phyloP scores from a whole-genome alignment of 495 filamentous ascomycete genomes.

The Diplogelasinospora grovesii region DNA sequence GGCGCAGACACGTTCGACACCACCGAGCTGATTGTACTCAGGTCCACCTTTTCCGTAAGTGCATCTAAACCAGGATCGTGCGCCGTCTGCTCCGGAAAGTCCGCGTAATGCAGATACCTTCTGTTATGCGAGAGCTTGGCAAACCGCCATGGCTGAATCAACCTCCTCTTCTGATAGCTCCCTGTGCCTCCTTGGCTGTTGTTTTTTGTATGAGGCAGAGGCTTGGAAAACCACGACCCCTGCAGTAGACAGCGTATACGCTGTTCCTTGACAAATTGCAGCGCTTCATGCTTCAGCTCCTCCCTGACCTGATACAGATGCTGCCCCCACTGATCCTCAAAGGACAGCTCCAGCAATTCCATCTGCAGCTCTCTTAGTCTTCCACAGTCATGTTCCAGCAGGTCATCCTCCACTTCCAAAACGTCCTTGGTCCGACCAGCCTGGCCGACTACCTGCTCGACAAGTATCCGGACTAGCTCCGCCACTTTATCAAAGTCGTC shows the following conservation, averaged over 20 bases:
- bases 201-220: slow-evolving; percentile 29
- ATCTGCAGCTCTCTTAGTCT: slow-evolving; percentile 85
- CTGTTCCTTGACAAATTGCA: slow-evolving; percentile 96
- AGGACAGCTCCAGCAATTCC: slow-evolving; percentile 83
- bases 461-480: slow-evolving; percentile 82
- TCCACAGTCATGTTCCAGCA: slow-evolving; percentile 72
- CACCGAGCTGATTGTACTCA: slow-evolving; percentile 83
- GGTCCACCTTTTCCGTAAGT: slow-evolving; percentile 78
- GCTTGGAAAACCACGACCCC: slow-evolving; percentile 83
- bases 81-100: slow-evolving; percentile 62
- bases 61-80: slow-evolving; percentile 65
- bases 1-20: slow-evolving; percentile 79
- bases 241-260: slow-evolving; percentile 85
- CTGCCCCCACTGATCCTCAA: slow-evolving; percentile 90
- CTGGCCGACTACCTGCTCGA: slow-evolving; percentile 85
- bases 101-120: slow-evolving; percentile 83
- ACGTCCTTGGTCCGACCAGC: slow-evolving; percentile 80
- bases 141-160: slow-evolving; percentile 62
- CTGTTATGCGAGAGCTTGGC: slow-evolving; percentile 88
- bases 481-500: slow-evolving; percentile 90
- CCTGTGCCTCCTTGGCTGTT: slow-evolving; percentile 20
- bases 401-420: slow-evolving; percentile 79
- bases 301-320: slow-evolving; percentile 88
- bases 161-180: slow-evolving; percentile 25
- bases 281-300: slow-evolving; percentile 82